Evolutionary conservation across 257 asterid species (phyloP).

Genomic region (Cruciata laevipes): DNA sequence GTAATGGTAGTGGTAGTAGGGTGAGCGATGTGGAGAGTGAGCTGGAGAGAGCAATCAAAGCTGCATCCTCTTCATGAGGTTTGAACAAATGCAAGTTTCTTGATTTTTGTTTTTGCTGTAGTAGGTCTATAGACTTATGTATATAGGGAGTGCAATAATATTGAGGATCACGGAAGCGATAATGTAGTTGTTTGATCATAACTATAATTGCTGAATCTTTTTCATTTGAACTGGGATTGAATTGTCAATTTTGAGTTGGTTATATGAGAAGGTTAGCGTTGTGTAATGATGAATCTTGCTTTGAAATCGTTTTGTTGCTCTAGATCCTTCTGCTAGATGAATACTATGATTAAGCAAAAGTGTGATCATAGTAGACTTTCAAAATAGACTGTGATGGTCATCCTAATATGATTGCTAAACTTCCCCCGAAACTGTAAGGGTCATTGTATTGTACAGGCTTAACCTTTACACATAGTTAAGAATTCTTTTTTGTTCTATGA

Average conservation of each 20-base stretch:
- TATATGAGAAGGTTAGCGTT: neutral
- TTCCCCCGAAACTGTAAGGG: neutral
- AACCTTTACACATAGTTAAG: neutral
- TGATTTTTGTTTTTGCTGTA: neutral
- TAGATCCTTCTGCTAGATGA: neutral
- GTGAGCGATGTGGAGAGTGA: slow-evolving; percentile 66
- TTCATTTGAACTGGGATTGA: slow-evolving; percentile 5
- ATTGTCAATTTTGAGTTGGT: neutral
- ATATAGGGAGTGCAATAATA: slow-evolving; percentile 8
- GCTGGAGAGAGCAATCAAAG: slow-evolving; percentile 79
- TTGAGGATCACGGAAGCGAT: neutral
- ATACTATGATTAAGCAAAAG: neutral
- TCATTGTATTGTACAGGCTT: neutral
- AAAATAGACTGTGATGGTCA: neutral
- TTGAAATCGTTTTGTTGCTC: neutral
- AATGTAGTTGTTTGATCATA: neutral
- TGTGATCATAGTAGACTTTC: neutral
- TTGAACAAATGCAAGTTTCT: slow-evolving; percentile 11
- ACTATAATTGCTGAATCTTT: neutral
- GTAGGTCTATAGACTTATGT: slow-evolving; percentile 4
- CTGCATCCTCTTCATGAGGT: slow-evolving; percentile 46
- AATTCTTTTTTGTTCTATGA: neutral
- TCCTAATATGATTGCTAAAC: no score
- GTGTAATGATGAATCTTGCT: neutral
- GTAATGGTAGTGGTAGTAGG: slow-evolving; percentile 9